Evolutionary conservation across 2,329 filamentous ascomycete species (phyloP).

Genomic region (Parastagonospora avenae): DNA sequence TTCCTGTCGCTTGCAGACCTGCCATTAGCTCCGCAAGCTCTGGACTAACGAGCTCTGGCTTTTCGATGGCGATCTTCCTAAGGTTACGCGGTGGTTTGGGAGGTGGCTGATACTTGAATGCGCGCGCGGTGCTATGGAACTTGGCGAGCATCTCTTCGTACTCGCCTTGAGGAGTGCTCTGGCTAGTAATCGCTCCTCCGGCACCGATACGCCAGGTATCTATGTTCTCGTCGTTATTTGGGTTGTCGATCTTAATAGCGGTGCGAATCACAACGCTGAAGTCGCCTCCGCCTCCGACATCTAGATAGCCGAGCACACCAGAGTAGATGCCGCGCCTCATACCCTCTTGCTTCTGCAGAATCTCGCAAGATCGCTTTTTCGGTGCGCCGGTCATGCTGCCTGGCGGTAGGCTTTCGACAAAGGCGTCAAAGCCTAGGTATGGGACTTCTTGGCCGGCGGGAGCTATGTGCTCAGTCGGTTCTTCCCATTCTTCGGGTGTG

Average conservation of each 20-base stretch:
- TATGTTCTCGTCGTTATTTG: conserved; percentile 13
- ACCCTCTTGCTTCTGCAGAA: conserved; percentile 67
- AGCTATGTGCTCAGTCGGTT: conserved; percentile 26
- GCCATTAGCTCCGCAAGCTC: conserved; percentile 26
- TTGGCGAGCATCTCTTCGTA: conserved; percentile 80
- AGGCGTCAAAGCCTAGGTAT: conserved; percentile 71
- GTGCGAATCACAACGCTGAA: conserved; percentile 92
- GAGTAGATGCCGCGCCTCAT: conserved; percentile 78
- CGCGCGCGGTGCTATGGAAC: conserved; percentile 40
- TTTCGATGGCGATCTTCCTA: conserved; percentile 14
- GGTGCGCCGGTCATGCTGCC: conserved; percentile 97
- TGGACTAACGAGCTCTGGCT: conserved; percentile 23
- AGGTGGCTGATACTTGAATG: conserved; percentile 29
- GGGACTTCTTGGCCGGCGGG: conserved; percentile 12
- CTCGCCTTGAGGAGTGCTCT: conserved; percentile 81
- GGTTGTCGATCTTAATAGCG: conserved; percentile 61
- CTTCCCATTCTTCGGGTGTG: conserved; percentile 40
- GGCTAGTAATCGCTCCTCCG: conserved; percentile 84
- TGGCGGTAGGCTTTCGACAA: conserved; percentile 79
- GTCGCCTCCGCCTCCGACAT: conserved; percentile 81
- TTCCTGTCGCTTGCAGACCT: conserved; percentile 9
- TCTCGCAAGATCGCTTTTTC: conserved; percentile 88
- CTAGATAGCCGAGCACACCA: conserved; percentile 88
- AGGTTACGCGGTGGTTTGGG: conserved; percentile 11
- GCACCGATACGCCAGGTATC: conserved; percentile 85